Evolutionary conservation across 495 filamentous ascomycete genomes (phyloP), one percentile per base, ranked within the genome.

Genomic region (Ramalina peruviana): DNA sequence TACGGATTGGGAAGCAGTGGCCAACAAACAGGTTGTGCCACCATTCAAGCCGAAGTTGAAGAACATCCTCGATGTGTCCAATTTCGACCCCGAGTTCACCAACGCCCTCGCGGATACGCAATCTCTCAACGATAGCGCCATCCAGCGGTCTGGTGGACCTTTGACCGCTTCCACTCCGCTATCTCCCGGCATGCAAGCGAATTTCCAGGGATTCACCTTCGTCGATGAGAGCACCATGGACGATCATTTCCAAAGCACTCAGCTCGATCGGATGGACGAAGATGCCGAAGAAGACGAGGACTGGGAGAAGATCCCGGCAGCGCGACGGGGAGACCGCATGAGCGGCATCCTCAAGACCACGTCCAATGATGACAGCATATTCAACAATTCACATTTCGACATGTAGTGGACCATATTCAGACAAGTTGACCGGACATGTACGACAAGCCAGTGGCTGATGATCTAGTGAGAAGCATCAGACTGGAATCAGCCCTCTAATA

Each of bases 51-150:
- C 92, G 10, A 90, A 92, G 62, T 77, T 98, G 53, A 92, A 92
- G 71, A 88, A 82, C 16, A 87, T 94, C 55, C 86, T 86, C 4
- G 93, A 98, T 60, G 93, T 90, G 3, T 94, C 88, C 17, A 97
- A 98, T 65, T 98, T 98, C 57, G 92, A 98, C 59, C 92, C 92
- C 1, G 93, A 97, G 62, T 98, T 98, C 64, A 98, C 92, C 40
- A 97, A 89, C 54, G 92, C 92, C 7, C 72, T 97, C 33, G 83
- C 88, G 58, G 79, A 75, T 30, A 80, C 82, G n/a, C 75, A 80
- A 0, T 92, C 86, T 0, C 73, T 98, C 53, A 97, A 96, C 61
- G 83, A 90, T 56, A 80, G 88, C 37, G 92, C 92, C 1, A 78
- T 79, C 13, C 84, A 83, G 12, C 57, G 83, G 20, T 80, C 88